Conservation (phyloP, 257 asterid genomes). For the Ophiorrhiza pumila region DNA sequence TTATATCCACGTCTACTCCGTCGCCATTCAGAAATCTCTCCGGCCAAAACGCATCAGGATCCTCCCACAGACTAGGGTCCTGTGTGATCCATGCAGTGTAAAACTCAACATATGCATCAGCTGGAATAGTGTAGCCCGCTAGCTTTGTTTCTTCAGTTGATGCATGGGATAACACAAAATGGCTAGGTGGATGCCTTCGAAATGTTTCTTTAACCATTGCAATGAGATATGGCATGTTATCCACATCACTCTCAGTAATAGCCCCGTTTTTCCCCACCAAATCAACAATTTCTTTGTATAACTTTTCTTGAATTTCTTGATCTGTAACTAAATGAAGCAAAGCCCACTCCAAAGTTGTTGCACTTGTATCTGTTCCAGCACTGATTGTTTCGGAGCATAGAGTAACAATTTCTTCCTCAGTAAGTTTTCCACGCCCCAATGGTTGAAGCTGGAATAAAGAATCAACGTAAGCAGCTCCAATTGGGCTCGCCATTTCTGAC, state of each 20-base stretch:
- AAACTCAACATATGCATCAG: constrained; percentile 68
- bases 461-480: constrained; percentile 90
- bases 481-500: constrained; percentile 78
- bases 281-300: constrained; percentile 60
- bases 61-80: constrained; percentile 67
- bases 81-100: constrained; percentile 93
- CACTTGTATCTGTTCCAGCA: constrained; percentile 97
- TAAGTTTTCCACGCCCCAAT: constrained; percentile 56
- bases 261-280: constrained; percentile 57
- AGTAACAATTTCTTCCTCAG: constrained; percentile 83
- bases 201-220: constrained; percentile 80
- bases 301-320: constrained; percentile 69
- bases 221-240: constrained; percentile 70
- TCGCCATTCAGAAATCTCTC: constrained; percentile 83
- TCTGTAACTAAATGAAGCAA: constrained; percentile 58
- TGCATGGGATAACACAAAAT: constrained; percentile 79
- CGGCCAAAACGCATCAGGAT: constrained; percentile 66
- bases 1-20: constrained; percentile 80
- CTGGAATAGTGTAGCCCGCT: constrained; percentile 83
- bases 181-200: constrained; percentile 87
- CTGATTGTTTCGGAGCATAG: constrained; percentile 81
- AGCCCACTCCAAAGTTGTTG: constrained; percentile 88
- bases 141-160: constrained; percentile 58
- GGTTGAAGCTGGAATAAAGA: constrained; percentile 63
- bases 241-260: constrained; percentile 58